Percentiles rank a stretch among this genome's conserved stretches.
Conservation (phyloP, 495 filamentous ascomycete genomes). For the Neurospora tetraspora region DNA sequence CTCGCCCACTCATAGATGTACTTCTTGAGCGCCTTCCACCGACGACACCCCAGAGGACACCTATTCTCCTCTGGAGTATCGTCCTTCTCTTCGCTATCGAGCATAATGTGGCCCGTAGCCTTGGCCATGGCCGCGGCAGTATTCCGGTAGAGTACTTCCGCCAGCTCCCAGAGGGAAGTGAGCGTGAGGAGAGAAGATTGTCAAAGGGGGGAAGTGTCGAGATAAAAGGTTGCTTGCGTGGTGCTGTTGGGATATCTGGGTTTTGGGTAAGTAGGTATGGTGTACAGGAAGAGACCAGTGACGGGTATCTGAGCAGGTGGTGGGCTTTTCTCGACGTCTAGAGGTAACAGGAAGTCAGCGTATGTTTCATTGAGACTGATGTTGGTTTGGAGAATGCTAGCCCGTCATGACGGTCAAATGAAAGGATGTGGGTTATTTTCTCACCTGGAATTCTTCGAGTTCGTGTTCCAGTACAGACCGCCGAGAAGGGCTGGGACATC, state of each 20-base stretch:
- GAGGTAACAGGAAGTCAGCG: background rate
- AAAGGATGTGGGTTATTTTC: background rate
- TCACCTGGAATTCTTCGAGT: background rate
- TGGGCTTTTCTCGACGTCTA: background rate
- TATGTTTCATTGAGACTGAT: background rate
- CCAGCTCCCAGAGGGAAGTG: background rate
- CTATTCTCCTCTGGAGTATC: background rate
- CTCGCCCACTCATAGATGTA: conserved; percentile 80
- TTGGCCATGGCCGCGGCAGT: background rate
- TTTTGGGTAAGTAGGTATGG: background rate
- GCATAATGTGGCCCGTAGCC: conserved; percentile 24
- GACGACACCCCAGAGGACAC: conserved; percentile 45
- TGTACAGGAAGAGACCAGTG: background rate
- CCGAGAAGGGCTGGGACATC: background rate
- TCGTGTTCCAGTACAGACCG: background rate
- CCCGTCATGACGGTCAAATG: background rate
- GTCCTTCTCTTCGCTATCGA: conserved; percentile 8
- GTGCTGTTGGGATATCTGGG: too few species aligned
- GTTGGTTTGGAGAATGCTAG: background rate
- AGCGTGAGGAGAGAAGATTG: too few species aligned
- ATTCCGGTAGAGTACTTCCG: background rate
- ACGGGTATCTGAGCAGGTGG: background rate
- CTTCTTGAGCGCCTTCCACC: conserved; percentile 48
- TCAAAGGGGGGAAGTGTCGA: too few species aligned
- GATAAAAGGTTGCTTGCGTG: too few species aligned